Percentiles rank a stretch among this genome's conserved stretches.
These are phyloP conservation scores for Ogataea chonburiensis DNA, from an alignment of 805 yeast genomes.

Conservation along the genomic window DNA sequence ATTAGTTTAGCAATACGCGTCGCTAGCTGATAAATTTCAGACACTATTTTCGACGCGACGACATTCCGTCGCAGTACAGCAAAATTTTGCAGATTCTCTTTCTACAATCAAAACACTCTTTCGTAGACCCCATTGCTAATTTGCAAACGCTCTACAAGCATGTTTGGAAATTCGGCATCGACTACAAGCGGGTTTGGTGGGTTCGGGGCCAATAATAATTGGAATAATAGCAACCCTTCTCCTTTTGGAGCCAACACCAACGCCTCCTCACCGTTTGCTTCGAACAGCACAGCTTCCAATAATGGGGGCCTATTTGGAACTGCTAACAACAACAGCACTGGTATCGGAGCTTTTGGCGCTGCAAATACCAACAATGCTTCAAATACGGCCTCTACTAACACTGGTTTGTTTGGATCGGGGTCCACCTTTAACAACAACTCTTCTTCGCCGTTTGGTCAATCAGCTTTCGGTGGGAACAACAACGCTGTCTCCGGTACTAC, in stretches of 20 bases:
- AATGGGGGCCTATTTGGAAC: constrained; percentile 24
- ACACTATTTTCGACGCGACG: constrained; percentile 11
- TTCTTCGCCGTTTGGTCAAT: constrained; percentile 45
- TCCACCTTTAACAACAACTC: constrained; percentile 16
- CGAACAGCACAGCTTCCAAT: constrained; percentile 24
- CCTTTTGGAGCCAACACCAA: constrained; percentile 24
- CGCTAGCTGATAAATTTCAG: constrained; percentile 4
- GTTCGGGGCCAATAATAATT: constrained; percentile 26
- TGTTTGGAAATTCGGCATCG: constrained; percentile 48
- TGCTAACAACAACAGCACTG: constrained; percentile 24
- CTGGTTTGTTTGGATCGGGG: constrained; percentile 31
- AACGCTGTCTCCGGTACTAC: constrained; percentile 6
- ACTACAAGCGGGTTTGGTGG: constrained; percentile 54
- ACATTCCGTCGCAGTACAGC: neutral
- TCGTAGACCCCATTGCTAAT: constrained; percentile 7
- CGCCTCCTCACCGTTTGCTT: constrained; percentile 27
- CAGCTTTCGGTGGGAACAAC: constrained; percentile 39
- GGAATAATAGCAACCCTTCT: constrained; percentile 18
- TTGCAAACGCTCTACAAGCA: constrained; percentile 9
- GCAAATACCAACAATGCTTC: constrained; percentile 22
- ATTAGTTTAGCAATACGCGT: constrained; percentile 3
- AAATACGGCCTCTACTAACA: constrained; percentile 22
- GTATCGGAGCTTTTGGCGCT: constrained; percentile 38
- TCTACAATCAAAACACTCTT: constrained; percentile 2
- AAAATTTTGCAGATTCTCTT: constrained; percentile 8